Conservation (phyloP, 208 protist genomes). For the Histomonas meleagridis region DNA sequence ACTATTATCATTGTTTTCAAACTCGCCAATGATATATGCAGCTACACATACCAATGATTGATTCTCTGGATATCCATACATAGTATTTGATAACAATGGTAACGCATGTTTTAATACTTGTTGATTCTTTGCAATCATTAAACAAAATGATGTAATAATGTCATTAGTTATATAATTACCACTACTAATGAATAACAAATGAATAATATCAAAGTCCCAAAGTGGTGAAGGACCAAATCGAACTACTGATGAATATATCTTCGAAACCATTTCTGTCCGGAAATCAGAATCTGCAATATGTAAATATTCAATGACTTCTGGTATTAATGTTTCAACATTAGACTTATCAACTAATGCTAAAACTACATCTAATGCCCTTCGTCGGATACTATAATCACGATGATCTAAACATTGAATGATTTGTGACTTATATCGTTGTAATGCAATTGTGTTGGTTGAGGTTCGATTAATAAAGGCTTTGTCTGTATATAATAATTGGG, state of each 20-base stretch:
- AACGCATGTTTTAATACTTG: background rate
- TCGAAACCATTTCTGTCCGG: background rate
- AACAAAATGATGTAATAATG: background rate
- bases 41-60: background rate
- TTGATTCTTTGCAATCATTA: background rate
- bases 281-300: background rate
- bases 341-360: background rate
- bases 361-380: background rate
- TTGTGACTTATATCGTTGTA: background rate
- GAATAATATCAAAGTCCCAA: background rate
- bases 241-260: background rate
- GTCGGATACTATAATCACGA: background rate
- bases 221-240: background rate
- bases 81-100: background rate
- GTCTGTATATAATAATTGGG: background rate
- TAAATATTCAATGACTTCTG: background rate
- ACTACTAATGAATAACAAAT: background rate
- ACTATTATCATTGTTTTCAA: background rate
- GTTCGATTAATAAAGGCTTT: background rate
- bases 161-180: conserved; percentile 2
- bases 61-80: background rate
- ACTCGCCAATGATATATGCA: background rate
- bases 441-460: background rate
- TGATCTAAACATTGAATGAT: background rate
- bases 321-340: background rate